Evolutionary conservation across 2,329 filamentous ascomycete species (phyloP).

Genomic region (Alternaria brassicae): DNA sequence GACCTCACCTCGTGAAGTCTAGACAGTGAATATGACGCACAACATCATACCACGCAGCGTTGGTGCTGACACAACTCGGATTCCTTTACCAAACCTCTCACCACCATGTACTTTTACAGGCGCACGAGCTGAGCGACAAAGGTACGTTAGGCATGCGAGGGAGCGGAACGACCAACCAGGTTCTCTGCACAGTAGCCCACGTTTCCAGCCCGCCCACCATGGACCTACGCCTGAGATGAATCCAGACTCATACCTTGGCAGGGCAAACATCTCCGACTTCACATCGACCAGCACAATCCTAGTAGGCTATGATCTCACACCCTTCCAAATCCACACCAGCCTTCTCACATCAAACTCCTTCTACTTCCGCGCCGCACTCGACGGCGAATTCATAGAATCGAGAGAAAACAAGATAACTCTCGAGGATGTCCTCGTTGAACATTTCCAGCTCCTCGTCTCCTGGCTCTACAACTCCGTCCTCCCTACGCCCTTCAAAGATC

Average conservation of each 20-base stretch:
- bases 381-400: slow-evolving; percentile 57
- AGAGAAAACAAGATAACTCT: slow-evolving; percentile 52
- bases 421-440: slow-evolving; percentile 54
- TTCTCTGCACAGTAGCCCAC: background rate
- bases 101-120: slow-evolving; percentile 42
- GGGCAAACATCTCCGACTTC: slow-evolving; percentile 51
- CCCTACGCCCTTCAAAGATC: slow-evolving; percentile 53
- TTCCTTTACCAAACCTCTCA: slow-evolving; percentile 37
- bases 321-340: slow-evolving; percentile 57
- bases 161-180: slow-evolving; percentile 1
- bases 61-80: slow-evolving; percentile 21
- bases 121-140: slow-evolving; percentile 24
- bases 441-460: slow-evolving; percentile 59
- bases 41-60: slow-evolving; percentile 20
- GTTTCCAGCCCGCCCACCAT: background rate
- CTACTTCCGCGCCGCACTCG: slow-evolving; percentile 61
- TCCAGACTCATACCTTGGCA: slow-evolving; percentile 24
- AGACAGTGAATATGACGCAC: slow-evolving; percentile 16
- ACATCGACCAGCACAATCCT: slow-evolving; percentile 47
- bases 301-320: slow-evolving; percentile 51
- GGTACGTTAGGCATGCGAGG: slow-evolving; percentile 29
- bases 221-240: background rate
- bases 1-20: background rate
- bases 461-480: slow-evolving; percentile 59
- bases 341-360: slow-evolving; percentile 57